These are phyloP conservation scores for Neurospora africana DNA, from an alignment of 495 filamentous ascomycete genomes.

Conservation along the genomic window DNA sequence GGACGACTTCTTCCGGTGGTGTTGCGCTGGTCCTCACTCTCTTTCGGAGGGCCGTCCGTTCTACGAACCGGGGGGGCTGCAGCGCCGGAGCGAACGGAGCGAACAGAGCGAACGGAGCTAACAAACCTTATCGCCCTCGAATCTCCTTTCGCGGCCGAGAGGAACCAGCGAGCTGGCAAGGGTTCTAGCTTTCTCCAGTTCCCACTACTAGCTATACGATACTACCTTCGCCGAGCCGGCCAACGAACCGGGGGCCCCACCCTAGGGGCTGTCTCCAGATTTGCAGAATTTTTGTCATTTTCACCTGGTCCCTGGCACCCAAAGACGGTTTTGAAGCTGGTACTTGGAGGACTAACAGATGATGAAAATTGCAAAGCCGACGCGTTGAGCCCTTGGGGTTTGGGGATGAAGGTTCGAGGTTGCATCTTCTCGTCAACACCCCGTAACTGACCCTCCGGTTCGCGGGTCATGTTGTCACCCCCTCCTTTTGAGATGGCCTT, in stretches of 20 bases:
- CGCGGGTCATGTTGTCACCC: not conserved
- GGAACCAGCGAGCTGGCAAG: not conserved
- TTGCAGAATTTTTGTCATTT: constrained; percentile 17
- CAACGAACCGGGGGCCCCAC: constrained; percentile 15
- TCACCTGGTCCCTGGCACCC: constrained; percentile 5
- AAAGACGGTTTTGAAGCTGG: not conserved
- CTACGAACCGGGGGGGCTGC: not conserved
- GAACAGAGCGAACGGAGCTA: constrained; percentile 15
- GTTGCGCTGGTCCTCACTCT: not conserved
- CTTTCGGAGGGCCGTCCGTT: not conserved
- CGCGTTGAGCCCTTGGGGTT: not conserved
- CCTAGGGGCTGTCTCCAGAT: constrained; percentile 21
- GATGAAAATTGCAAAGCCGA: not conserved
- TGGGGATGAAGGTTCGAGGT: not conserved
- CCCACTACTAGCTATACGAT: not conserved
- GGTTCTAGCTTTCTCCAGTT: not conserved
- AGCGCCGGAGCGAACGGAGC: not conserved
- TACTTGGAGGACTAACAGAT: not conserved
- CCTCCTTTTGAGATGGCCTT: not conserved
- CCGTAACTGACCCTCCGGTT: not conserved
- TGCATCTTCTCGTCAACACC: not conserved
- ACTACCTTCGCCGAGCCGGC: constrained; percentile 11
- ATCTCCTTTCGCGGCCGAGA: constrained; percentile 24
- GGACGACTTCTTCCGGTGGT: not conserved
- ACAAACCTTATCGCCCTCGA: constrained; percentile 23